Conservation (phyloP, 2,329 filamentous ascomycete genomes). For the Aspergillus tamarii region DNA sequence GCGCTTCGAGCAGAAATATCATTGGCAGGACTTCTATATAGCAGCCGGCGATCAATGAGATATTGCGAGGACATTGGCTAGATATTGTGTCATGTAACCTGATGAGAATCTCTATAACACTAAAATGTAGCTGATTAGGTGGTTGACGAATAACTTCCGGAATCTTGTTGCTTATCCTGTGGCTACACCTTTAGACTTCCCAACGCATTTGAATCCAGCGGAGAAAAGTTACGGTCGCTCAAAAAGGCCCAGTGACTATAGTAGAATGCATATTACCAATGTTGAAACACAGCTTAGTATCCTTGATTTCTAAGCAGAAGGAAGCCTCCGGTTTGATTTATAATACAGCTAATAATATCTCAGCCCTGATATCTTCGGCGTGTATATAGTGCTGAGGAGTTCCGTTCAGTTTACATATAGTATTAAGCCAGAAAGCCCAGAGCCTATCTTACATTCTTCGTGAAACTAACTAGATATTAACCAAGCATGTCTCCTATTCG, state of each 20-base stretch:
- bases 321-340: neutral
- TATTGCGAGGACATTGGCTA: neutral
- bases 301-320: neutral
- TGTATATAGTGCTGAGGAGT: neutral
- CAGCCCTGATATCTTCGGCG: neutral
- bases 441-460: neutral
- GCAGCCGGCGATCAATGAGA: neutral
- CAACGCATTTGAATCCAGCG: neutral
- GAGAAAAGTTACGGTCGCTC: neutral
- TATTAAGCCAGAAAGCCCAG: neutral
- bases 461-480: neutral
- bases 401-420: no score
- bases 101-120: neutral
- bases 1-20: constrained; percentile 62
- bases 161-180: neutral
- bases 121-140: neutral
- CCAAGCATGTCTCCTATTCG: constrained; percentile 17
- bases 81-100: neutral
- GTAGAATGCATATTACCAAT: neutral
- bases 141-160: neutral
- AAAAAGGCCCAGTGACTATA: neutral
- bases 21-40: constrained; percentile 17
- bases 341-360: neutral
- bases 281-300: neutral
- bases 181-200: neutral